Percentiles rank a stretch among this genome's conserved stretches.
Evolutionary conservation across 257 asterid species (phyloP).

Genomic region (Solanum appendiculatum): DNA sequence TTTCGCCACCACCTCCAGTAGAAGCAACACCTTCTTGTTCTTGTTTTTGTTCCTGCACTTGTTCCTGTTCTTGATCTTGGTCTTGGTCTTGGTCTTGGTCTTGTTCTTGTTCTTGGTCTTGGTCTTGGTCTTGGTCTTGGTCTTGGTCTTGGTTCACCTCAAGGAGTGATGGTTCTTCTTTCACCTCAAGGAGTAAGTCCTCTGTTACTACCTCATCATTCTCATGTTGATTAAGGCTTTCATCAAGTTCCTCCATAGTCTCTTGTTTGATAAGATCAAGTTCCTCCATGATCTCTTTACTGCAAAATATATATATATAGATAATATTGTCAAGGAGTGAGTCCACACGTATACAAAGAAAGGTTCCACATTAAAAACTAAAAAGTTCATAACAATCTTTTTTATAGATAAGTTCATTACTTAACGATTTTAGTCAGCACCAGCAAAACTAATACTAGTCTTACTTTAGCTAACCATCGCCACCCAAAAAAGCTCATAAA

Average conservation of each 20-base stretch:
- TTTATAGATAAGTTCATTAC: background rate
- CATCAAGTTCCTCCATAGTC: slow-evolving; percentile 51
- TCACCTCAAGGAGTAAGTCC: background rate
- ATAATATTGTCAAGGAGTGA: background rate
- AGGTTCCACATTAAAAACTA: background rate
- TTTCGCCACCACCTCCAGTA: slow-evolving; percentile 44
- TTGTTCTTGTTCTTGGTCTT: background rate
- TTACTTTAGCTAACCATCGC: background rate
- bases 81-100: slow-evolving; percentile 24
- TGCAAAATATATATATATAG: background rate
- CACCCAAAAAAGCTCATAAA: background rate
- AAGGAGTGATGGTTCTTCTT: background rate
- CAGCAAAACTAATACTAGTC: background rate
- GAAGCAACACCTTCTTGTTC: slow-evolving; percentile 38
- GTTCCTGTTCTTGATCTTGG: background rate
- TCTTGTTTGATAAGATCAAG: slow-evolving; percentile 6
- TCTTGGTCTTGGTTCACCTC: slow-evolving; percentile 1
- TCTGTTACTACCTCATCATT: slow-evolving; percentile 8
- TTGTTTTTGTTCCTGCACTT: slow-evolving; percentile 1
- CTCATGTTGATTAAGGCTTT: slow-evolving; percentile 16
- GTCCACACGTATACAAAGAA: background rate
- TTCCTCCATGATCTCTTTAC: slow-evolving; percentile 3
- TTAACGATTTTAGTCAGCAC: background rate
- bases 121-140: background rate
- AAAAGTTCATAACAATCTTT: background rate